Evolutionary conservation across 1,284 basidiomycete genomes (phyloP).

Genomic region (Leccinum subatratum): DNA sequence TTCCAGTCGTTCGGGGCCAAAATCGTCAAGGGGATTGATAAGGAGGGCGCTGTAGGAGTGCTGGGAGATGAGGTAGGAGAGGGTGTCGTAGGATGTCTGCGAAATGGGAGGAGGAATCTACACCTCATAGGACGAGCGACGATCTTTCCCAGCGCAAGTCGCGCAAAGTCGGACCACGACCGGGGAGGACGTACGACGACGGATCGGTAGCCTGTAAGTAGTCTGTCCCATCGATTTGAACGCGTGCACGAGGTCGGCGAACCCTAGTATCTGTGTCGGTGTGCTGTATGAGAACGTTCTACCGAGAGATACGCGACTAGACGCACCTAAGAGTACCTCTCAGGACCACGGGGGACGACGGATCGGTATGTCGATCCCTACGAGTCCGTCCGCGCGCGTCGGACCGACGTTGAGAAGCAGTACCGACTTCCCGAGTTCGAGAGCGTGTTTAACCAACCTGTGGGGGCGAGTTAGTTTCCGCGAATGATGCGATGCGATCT

Average conservation of each 20-base stretch:
- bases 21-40: too few species aligned
- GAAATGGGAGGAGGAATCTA: too few species aligned
- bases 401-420: conserved; percentile 83
- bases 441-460: conserved; percentile 77
- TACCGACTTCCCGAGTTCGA: conserved; percentile 71
- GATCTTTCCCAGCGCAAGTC: conserved; percentile 30
- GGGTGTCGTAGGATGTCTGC: too few species aligned
- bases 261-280: conserved; percentile 71
- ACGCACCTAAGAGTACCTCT: conserved; percentile 79
- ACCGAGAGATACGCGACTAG: too few species aligned
- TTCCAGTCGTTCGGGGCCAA: too few species aligned
- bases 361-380: conserved; percentile 67
- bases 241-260: conserved; percentile 69
- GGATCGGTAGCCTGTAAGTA: conserved; percentile 45
- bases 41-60: too few species aligned
- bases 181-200: conserved; percentile 34
- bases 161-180: conserved; percentile 46
- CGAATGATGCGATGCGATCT: not conserved
- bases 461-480: not conserved
- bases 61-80: too few species aligned
- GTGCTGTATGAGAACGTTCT: not conserved
- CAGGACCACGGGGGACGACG: conserved; percentile 50
- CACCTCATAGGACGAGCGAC: too few species aligned
- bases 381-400: conserved; percentile 74
- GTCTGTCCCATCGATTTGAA: conserved; percentile 65